Base-by-base conservation (phyloP, 108 stramenopile species). In the Cylindrotheca fusiformis region DNA sequence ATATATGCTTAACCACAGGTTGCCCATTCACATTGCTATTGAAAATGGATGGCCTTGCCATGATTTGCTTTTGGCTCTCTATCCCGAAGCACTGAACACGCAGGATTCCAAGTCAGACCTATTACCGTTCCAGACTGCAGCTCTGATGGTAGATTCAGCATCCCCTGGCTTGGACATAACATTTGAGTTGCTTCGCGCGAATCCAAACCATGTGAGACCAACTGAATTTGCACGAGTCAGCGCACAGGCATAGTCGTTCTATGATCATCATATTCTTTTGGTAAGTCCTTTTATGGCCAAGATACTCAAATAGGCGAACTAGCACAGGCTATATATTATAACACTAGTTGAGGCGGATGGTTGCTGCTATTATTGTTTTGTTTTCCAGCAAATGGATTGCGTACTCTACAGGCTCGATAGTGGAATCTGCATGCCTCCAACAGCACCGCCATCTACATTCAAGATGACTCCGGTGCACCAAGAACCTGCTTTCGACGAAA, bases 371-470 rank as follows among this genome's bases (percentile, higher is more conserved):
- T 28, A 56, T 27, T 41, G 36, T 14, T 41, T 6, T 14, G 1
- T 12, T 33, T 30, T 33, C 25, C n/a, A n/a, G n/a, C n/a, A n/a
- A n/a, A n/a, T n/a, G n/a, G n/a, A n/a, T n/a, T n/a, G n/a, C n/a
- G n/a, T n/a, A n/a, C n/a, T 3, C 72, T 74, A 93, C 24, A 93
- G 59, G 63, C 65, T 85, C 1, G 84, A 80, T 22, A 95, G 51
- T 18, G 85, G 86, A 60, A 95, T 88, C 58, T 87, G 86, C 60
- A 80, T 65, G 24, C 80, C 78, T 22, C 89, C 91, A 19, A 90
- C 88, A 4, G 84, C 53, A 12, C 96, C 96, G n/a, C 96, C 96
- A 71, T 97, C 96, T 6, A 95, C 94, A 44, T 76, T 80, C 55
- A 97, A 59, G 55, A 96, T 81, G 24, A 76, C 77, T 14, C 96